Percentiles rank a stretch among this genome's conserved stretches.
These are phyloP conservation scores for Incumbomyces delicatus DNA, from an alignment of 2,329 filamentous ascomycete species.

Conservation along the genomic window DNA sequence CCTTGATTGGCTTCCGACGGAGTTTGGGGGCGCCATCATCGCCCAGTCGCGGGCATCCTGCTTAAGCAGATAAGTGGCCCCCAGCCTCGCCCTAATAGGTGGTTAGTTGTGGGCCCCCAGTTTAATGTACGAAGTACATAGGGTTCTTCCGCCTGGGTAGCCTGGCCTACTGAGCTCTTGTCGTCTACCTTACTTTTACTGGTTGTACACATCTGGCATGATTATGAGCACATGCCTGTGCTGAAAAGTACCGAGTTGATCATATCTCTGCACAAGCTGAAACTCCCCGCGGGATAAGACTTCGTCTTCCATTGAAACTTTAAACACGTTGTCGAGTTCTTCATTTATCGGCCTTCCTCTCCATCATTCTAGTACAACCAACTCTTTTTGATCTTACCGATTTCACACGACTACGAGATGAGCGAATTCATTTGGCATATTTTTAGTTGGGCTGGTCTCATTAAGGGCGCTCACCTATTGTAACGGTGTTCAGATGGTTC, in stretches of 20 bases:
- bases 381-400: not conserved
- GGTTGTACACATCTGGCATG: not conserved
- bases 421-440: conserved; percentile 21
- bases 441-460: conserved; percentile 21
- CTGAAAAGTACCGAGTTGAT: conserved; percentile 9
- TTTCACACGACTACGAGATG: conserved; percentile 15
- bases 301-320: not conserved
- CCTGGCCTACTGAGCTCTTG: too few relatives aligned
- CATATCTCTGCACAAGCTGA: not conserved
- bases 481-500: conserved; percentile 5
- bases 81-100: too few relatives aligned
- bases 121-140: too few relatives aligned
- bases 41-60: too few relatives aligned
- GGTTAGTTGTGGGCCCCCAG: too few relatives aligned
- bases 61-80: too few relatives aligned
- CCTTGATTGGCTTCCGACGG: too few relatives aligned
- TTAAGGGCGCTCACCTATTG: conserved; percentile 20
- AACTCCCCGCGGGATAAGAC: not conserved
- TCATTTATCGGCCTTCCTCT: conserved; percentile 1
- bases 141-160: too few relatives aligned
- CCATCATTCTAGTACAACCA: conserved; percentile 1
- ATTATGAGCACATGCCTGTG: conserved; percentile 1
- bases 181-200: too few relatives aligned
- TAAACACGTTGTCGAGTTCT: not conserved
- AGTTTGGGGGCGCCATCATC: too few relatives aligned